Percentiles rank a stretch among this genome's conserved stretches.
phyloP scores from a whole-genome alignment of 1,139 yeast species.

The Yamadazyma buinensis region DNA sequence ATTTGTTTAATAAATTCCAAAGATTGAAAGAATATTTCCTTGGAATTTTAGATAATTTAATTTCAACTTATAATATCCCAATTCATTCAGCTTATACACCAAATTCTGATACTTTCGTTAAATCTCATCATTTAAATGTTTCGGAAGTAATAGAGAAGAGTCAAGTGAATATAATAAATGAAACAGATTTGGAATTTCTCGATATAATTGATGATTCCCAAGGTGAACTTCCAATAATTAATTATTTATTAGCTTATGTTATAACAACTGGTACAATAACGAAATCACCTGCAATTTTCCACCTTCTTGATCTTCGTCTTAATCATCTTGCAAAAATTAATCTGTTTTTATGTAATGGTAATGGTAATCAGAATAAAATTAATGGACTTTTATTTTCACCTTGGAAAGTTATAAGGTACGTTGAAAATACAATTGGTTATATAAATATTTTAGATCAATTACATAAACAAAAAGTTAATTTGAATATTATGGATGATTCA shows the following conservation, averaged over 20 bases:
- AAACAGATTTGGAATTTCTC: slow-evolving; percentile 5
- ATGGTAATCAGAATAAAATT: slow-evolving; percentile 8
- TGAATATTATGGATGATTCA: not conserved
- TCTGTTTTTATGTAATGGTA: slow-evolving; percentile 13
- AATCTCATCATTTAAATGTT: slow-evolving; percentile 7
- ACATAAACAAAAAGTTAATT: not conserved
- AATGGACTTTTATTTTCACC: slow-evolving; percentile 2
- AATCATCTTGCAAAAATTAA: slow-evolving; percentile 15
- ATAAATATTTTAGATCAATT: slow-evolving; percentile 20
- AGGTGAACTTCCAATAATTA: slow-evolving; percentile 26
- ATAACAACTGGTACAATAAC: slow-evolving; percentile 14
- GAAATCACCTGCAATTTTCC: slow-evolving; percentile 18
- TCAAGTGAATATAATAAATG: slow-evolving; percentile 7
- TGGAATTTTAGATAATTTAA: slow-evolving; percentile 20
- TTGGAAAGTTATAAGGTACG: not conserved
- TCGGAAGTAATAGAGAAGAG: slow-evolving; percentile 7
- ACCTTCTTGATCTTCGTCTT: slow-evolving; percentile 24
- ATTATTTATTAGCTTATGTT: slow-evolving; percentile 31
- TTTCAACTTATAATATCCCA: slow-evolving; percentile 19
- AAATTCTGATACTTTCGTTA: slow-evolving; percentile 18
- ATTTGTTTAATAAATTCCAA: slow-evolving; percentile 17
- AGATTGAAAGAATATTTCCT: slow-evolving; percentile 23
- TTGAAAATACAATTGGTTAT: slow-evolving; percentile 33
- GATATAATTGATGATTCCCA: slow-evolving; percentile 1
- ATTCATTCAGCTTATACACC: slow-evolving; percentile 9